Evolutionary conservation across 2,329 filamentous ascomycete species (phyloP), one percentile per base, ranked within the genome.

Genomic region (Monilinia polystroma): DNA sequence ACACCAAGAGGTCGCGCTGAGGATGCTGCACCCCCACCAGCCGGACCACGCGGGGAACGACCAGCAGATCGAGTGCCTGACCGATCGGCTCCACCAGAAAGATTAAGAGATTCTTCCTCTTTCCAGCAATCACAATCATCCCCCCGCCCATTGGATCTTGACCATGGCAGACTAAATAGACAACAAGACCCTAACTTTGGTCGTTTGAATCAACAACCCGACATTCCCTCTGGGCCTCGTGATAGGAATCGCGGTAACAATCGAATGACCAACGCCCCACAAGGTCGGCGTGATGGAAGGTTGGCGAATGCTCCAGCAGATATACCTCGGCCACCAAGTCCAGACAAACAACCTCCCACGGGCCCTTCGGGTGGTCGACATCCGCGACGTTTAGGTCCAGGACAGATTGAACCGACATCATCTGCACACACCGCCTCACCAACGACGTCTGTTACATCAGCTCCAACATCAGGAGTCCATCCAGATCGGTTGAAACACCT

Each of bases 171-270:
- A 69, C 71, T 81, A 26, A 80, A 75, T 62, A 73, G 73, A 66
- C 72, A 79, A 65, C 82, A 84, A 68, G 86, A 89, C 74, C 83
- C 84, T 20, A 86, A 84, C 66, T 88, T 88, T 71, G 87, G 87
- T 38, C 84, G 87, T 2, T 79, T 89, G 58, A 88, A 85, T 69
- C 78, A 82, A 2, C 81, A 60, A 79, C 81, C 59, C 76, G 81
- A 78, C 52, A 76, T 83, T 52, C 85, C 85, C 4, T 82, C 83
- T n/a, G 86, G 84, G 2, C 85, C 86, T 20, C 81, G 82, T 62
- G 83, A 80, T 70, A 83, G 81, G 72, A 84, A 80, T 67, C 79
- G 81, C 11, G 72, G 74, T 20, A 71, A 70, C 35, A 72, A 69
- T 68, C 70, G 75, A 14, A 69, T 68, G 49, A 53, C 49, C 3